Percentiles rank a stretch among this genome's conserved stretches.
Conservation (phyloP, 352 stramenopile species). For the Phytophthora pini region DNA sequence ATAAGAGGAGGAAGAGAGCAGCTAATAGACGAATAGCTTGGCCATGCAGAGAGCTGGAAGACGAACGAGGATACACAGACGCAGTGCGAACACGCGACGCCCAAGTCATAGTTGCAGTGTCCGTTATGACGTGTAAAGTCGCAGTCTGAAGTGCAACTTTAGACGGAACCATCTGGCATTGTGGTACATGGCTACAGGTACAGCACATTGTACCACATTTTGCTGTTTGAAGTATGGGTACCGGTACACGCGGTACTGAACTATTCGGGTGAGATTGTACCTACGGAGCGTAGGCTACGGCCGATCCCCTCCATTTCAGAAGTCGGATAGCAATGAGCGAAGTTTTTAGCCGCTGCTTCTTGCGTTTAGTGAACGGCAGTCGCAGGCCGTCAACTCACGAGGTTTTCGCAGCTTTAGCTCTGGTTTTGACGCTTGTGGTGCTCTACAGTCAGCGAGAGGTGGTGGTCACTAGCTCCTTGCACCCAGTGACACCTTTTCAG, state of each 20-base stretch:
- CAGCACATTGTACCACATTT: too few species aligned
- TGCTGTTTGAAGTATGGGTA: not conserved
- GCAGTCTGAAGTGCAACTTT: not conserved
- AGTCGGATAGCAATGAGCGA: constrained; percentile 4
- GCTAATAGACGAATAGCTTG: constrained; percentile 3
- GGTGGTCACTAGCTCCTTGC: constrained; percentile 7
- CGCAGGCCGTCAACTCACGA: not conserved
- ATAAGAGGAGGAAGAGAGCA: constrained; percentile 6
- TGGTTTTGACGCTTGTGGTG: constrained; percentile 2
- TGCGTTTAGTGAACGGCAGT: constrained; percentile 3
- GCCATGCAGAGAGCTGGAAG: constrained; percentile 6
- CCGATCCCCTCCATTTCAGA: not conserved
- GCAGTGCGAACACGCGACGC: not conserved
- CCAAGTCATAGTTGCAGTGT: constrained; percentile 9
- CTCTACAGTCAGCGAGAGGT: not conserved
- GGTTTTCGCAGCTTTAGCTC: constrained; percentile 6
- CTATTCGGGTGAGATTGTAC: too few species aligned
- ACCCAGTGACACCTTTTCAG: constrained; percentile 6
- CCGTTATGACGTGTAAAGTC: not conserved
- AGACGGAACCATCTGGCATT: not conserved
- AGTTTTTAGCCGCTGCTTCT: not conserved
- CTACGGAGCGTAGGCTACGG: not conserved
- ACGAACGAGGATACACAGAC: constrained; percentile 2
- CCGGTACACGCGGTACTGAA: not conserved
- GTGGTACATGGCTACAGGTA: not conserved